Evolutionary conservation across 345 rosid species (phyloP), one percentile per base, ranked within the genome.

Genomic region (Euclidium syriacum): DNA sequence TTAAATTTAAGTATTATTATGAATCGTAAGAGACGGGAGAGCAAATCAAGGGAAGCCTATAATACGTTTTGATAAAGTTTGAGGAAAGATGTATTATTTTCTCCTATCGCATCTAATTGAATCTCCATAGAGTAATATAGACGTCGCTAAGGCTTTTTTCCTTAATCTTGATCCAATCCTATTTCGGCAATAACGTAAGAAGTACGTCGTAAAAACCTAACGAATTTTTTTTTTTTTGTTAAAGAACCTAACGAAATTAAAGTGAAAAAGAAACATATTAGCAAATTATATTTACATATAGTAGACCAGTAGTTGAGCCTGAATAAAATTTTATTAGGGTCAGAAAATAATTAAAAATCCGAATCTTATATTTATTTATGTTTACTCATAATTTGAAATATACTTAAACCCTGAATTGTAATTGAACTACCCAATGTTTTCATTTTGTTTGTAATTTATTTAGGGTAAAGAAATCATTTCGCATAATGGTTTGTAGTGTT

Each of bases 181-280:
- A 48, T 35, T 70, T 44, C 5, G 62, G 57, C 55, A 44, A 53
- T 44, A 46, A 70, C 74, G 57, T 70, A 53, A 44, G 63, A 53
- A 52, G 57, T 43, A 61, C 63, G 73, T 44, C 36, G 35, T 53
- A 35, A 20, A 46, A 44, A 20, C 43, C 62, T 62, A 27, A 27
- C 3, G 6, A 27, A 27, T 27, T 27, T 27, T 27, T 3, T 6
- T 27, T 27, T 27, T 27, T 27, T 27, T 27, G 3, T 27, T 27
- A n/a, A 35, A 20, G 38, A 44, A 20, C 43, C 62, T 62, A 51
- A 35, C 24, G 34, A 24, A 42, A 25, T 42, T 42, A 68, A 68
- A 43, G 55, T 33, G 67, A 60, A 51, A 56, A 52, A 25, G 5
- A 68, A 52, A 33, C 67, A 26, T 34, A n/a, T 33, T 42, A 34